Evolutionary conservation across 129 eudicot species (phyloP).

Genomic region (Centaurea solstitialis): DNA sequence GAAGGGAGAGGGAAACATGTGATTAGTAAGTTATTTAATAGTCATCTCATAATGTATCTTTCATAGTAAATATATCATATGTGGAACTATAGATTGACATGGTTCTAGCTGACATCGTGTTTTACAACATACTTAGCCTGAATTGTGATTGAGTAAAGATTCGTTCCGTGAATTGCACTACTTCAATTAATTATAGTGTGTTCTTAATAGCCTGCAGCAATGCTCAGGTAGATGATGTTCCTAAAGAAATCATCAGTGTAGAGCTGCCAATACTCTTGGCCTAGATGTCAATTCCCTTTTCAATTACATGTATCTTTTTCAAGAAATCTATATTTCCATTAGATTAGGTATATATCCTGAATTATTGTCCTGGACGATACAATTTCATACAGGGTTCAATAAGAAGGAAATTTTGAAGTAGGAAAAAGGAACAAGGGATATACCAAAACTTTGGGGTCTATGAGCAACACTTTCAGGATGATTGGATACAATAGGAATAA

Average conservation of each 20-base stretch:
- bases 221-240: not conserved
- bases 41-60: not conserved
- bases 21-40: slow-evolving; percentile 51
- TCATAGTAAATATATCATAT: not conserved
- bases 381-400: not conserved
- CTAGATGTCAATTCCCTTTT: not conserved
- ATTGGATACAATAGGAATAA: not conserved
- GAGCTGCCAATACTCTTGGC: not conserved
- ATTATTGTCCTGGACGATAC: not conserved
- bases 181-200: not conserved
- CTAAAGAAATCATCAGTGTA: not conserved
- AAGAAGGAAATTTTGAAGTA: not conserved
- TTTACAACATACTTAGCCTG: slow-evolving; percentile 5
- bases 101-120: not conserved
- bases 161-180: not conserved
- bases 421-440: not conserved
- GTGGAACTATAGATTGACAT: not conserved
- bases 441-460: not conserved
- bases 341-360: not conserved
- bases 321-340: not conserved
- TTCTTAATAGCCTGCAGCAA: not conserved
- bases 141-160: not conserved
- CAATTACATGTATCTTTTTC: not conserved
- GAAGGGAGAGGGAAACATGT: slow-evolving; percentile 51
- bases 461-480: not conserved